Percentiles rank a stretch among this genome's conserved stretches.
phyloP scores from a whole-genome alignment of 1,284 basidiomycete species.

The Retiboletus flavoniger region DNA sequence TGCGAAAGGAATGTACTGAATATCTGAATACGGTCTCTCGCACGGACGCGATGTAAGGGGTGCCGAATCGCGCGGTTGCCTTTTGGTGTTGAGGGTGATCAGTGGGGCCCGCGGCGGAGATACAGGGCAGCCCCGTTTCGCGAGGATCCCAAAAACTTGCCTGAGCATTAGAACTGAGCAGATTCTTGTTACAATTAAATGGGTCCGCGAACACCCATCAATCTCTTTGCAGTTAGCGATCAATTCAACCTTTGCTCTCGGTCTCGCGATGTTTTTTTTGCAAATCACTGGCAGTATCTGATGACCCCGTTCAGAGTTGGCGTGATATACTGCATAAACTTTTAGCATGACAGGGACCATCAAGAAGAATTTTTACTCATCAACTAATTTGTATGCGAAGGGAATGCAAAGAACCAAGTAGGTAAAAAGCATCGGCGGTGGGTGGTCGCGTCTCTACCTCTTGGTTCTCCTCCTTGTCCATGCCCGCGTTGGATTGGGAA shows the following conservation, averaged over 20 bases:
- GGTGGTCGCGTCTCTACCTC: background rate
- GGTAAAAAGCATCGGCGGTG: background rate
- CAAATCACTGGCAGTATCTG: too few species aligned
- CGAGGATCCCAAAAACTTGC: too few species aligned
- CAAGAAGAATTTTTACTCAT: background rate
- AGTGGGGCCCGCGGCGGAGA: slow-evolving; percentile 8
- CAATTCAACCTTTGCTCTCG: too few species aligned
- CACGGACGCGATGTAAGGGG: background rate
- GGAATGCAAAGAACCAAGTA: background rate
- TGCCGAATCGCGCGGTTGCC: slow-evolving; percentile 10
- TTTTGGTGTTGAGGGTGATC: too few species aligned
- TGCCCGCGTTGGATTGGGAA: slow-evolving; percentile 11
- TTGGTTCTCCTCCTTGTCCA: background rate
- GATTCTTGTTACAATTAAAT: too few species aligned
- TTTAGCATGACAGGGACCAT: too few species aligned
- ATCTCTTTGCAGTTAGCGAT: too few species aligned
- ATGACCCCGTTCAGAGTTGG: too few species aligned
- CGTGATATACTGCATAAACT: too few species aligned
- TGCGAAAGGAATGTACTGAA: background rate
- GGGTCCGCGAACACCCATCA: too few species aligned
- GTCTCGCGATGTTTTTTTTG: too few species aligned
- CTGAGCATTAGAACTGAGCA: too few species aligned
- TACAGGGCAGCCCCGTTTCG: background rate
- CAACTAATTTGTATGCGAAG: slow-evolving; percentile 1
- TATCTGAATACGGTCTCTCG: background rate